Conservation (phyloP, 805 yeast genomes). For the Starmerella kuoi region DNA sequence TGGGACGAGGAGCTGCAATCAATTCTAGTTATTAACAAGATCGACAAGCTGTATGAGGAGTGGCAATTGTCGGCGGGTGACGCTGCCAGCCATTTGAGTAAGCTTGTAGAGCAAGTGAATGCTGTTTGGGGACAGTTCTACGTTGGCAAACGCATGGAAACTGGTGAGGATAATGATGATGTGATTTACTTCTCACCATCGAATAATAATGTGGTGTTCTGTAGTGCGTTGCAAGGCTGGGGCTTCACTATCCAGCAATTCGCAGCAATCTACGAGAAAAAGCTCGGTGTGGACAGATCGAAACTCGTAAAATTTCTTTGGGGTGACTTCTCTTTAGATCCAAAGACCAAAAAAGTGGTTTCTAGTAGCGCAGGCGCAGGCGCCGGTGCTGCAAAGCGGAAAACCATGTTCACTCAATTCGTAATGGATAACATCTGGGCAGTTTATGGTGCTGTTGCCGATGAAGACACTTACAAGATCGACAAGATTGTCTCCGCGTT, state of each 20-base stretch:
- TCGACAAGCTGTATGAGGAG: slow-evolving; percentile 75
- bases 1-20: slow-evolving; percentile 91
- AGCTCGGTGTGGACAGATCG: slow-evolving; percentile 70
- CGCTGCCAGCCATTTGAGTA: slow-evolving; percentile 68
- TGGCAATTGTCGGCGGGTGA: slow-evolving; percentile 71
- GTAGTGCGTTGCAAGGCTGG: slow-evolving; percentile 94
- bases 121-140: slow-evolving; percentile 87
- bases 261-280: slow-evolving; percentile 71
- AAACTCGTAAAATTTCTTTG: slow-evolving; percentile 77
- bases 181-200: slow-evolving; percentile 89
- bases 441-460: slow-evolving; percentile 56
- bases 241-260: slow-evolving; percentile 86
- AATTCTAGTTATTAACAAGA: slow-evolving; percentile 74
- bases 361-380: slow-evolving; percentile 27
- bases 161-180: slow-evolving; percentile 69
- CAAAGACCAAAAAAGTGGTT: slow-evolving; percentile 75
- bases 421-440: slow-evolving; percentile 88
- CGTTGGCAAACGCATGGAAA: slow-evolving; percentile 51
- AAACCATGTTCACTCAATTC: slow-evolving; percentile 77
- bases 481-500: slow-evolving; percentile 64
- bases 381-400: slow-evolving; percentile 37
- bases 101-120: slow-evolving; percentile 83
- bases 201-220: slow-evolving; percentile 69
- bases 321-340: slow-evolving; percentile 88
- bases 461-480: slow-evolving; percentile 56